These are phyloP conservation scores for Gossypium rotundifolium DNA, from an alignment of 345 rosid genomes.

Conservation along the genomic window DNA sequence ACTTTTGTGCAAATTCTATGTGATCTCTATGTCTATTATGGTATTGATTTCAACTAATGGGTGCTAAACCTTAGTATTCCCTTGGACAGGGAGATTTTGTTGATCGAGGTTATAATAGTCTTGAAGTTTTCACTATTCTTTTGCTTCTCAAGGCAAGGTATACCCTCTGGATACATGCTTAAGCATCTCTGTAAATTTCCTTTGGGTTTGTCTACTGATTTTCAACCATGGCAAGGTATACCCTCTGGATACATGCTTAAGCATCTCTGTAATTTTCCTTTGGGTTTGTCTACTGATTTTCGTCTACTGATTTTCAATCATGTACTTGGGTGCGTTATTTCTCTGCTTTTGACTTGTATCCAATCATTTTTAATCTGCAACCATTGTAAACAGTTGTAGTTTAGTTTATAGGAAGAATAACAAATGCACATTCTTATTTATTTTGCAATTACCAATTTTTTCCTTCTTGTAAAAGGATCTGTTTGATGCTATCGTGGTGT, in stretches of 20 bases:
- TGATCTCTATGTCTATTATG: background rate
- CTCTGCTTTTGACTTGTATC: background rate
- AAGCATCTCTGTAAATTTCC: background rate
- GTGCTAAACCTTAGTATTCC: background rate
- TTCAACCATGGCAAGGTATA: constrained; percentile 46
- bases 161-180: background rate
- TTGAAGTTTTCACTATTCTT: constrained; percentile 78
- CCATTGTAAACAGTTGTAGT: background rate
- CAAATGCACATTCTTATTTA: background rate
- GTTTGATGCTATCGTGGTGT: background rate
- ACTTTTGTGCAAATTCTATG: constrained; percentile 4
- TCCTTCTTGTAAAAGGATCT: background rate
- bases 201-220: background rate
- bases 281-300: background rate
- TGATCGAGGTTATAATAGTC: constrained; percentile 79
- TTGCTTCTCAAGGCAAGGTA: constrained; percentile 82
- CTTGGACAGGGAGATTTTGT: constrained; percentile 74
- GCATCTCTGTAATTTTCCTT: background rate
- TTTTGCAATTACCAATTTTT: background rate
- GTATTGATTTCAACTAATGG: background rate
- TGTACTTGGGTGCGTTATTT: background rate
- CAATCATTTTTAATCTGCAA: background rate
- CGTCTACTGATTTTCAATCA: background rate
- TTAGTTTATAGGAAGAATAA: background rate
- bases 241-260: background rate